Evolutionary conservation across 495 filamentous ascomycete species (phyloP), one percentile per base, ranked within the genome.

Genomic region (Penicillium salamii): DNA sequence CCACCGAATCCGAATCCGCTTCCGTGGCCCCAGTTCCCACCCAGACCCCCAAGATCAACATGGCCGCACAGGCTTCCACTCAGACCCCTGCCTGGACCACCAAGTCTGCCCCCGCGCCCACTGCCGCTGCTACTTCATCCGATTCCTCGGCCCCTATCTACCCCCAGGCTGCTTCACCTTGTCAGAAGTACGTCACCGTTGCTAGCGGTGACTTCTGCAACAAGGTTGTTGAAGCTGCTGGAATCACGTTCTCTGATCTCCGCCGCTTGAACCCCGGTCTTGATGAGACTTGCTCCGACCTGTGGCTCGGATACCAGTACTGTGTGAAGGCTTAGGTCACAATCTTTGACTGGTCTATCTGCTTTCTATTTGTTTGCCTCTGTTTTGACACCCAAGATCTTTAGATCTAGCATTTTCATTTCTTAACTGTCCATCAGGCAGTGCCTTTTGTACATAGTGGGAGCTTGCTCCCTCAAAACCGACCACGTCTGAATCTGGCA

Each of bases 111-210:
- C 53, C 42, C 34, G 47, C 46, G 53, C 57, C 55, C 33, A 54
- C 52, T 35, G 39, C 41, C 20, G 23, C 26, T 42, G 39, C 50
- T 9, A 44, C 43, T 35, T 55, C 41, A n/a, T 4, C 50, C n/a
- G 3, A 11, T 18, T 44, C 35, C 20, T 33, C 39, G 15, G 38
- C 14, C 17, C 52, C 55, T 19, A 24, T 45, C 14, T 65, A 65
- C 34, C 65, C 60, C 9, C 50, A 76, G 49, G 74, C 76, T 12
- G 67, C 57, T 14, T 46, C 55, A 1, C 46, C 58, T 1, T 82
- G 78, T 63, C 62, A 70, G 44, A 53, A 61, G 23, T 78, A 69
- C 54, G 61, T 72, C 55, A 57, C 68, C 23, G 70, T 78, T 8
- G 19, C 46, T 14, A 18, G 28, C 2, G 74, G 70, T 41, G 76